A percentile compares a stretch with the other conserved stretches of the same genome.
Conservation (phyloP, 768 basidiomycete species). For the Amanita muscaria region DNA sequence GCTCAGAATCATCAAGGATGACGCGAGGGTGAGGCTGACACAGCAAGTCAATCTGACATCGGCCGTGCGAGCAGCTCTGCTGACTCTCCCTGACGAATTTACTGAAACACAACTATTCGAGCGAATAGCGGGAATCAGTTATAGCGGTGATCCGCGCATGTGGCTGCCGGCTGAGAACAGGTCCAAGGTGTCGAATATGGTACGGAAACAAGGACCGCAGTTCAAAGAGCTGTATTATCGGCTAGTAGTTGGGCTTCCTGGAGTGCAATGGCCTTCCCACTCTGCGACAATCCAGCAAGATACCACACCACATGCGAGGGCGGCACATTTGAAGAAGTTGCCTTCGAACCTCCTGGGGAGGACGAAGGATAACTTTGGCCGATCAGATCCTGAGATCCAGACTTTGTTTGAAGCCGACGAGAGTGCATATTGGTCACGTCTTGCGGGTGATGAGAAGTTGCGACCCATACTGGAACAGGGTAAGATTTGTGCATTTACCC, state of each 20-base stretch:
- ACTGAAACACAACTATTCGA: constrained; percentile 77
- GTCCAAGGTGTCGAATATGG: constrained; percentile 90
- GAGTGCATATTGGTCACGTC: constrained; percentile 61
- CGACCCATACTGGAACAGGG: constrained; percentile 45
- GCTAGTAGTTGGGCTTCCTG: constrained; percentile 68
- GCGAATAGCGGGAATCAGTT: constrained; percentile 78
- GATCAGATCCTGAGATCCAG: constrained; percentile 18
- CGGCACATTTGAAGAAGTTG: constrained; percentile 69
- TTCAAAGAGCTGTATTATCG: constrained; percentile 85
- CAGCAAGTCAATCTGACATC: constrained; percentile 91
- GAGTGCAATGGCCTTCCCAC: constrained; percentile 61
- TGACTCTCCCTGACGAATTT: constrained; percentile 78
- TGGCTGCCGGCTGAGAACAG: constrained; percentile 90
- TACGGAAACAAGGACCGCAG: constrained; percentile 68
- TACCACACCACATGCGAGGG: constrained; percentile 51
- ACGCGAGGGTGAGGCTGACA: constrained; percentile 84
- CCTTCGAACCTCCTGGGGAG: constrained; percentile 56
- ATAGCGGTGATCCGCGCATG: constrained; percentile 91
- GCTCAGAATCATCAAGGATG: constrained; percentile 84
- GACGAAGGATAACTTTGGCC: constrained; percentile 45
- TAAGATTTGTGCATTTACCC: constrained; percentile 22
- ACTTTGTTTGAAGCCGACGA: constrained; percentile 51
- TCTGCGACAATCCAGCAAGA: constrained; percentile 65
- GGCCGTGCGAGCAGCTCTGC: constrained; percentile 82
- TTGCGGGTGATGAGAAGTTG: constrained; percentile 59